Evolutionary conservation across 768 basidiomycete species (phyloP).

Genomic region (Phallus indusiatus): DNA sequence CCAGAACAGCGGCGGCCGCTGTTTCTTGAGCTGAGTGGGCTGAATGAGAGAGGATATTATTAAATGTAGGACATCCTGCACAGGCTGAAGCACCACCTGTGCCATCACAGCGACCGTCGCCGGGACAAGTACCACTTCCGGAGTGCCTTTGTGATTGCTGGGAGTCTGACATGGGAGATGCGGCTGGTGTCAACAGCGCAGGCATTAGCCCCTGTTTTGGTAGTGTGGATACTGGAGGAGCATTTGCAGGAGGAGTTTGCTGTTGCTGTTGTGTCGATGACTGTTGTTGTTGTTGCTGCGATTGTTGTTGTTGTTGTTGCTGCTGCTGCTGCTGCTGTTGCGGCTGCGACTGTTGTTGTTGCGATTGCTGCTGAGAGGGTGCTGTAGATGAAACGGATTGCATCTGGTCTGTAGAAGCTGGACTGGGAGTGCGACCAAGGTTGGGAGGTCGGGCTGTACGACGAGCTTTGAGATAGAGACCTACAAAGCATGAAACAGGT

Average conservation of each 20-base stretch:
- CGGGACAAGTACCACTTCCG: slow-evolving; percentile 78
- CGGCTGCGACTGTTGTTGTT: slow-evolving; percentile 17
- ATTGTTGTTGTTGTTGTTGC: slow-evolving; percentile 22
- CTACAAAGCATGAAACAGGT: slow-evolving; percentile 33
- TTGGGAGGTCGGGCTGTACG: slow-evolving; percentile 64
- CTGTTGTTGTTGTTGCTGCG: no score
- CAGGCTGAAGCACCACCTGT: slow-evolving; percentile 91
- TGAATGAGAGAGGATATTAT: slow-evolving; percentile 59
- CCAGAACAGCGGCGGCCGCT: slow-evolving; percentile 15
- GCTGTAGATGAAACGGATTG: slow-evolving; percentile 15
- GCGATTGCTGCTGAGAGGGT: slow-evolving; percentile 17
- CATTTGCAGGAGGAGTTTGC: slow-evolving; percentile 18
- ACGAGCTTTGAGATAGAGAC: slow-evolving; percentile 79
- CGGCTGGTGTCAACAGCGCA: slow-evolving; percentile 18
- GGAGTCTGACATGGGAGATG: slow-evolving; percentile 12
- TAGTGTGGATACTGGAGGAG: slow-evolving; percentile 11
- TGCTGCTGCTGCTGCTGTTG: slow-evolving; percentile 21
- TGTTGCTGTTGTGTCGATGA: slow-evolving; percentile 12
- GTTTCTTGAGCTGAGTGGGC: slow-evolving; percentile 33
- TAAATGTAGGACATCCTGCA: slow-evolving; percentile 93
- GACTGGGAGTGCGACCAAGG: slow-evolving; percentile 33
- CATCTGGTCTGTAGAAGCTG: slow-evolving; percentile 25
- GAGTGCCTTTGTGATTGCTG: slow-evolving; percentile 15
- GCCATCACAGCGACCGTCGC: slow-evolving; percentile 96
- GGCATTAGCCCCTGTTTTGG: slow-evolving; percentile 1